These are phyloP conservation scores for Acephala macrosclerotiorum DNA, from an alignment of 2,329 filamentous ascomycete species.

Conservation along the genomic window DNA sequence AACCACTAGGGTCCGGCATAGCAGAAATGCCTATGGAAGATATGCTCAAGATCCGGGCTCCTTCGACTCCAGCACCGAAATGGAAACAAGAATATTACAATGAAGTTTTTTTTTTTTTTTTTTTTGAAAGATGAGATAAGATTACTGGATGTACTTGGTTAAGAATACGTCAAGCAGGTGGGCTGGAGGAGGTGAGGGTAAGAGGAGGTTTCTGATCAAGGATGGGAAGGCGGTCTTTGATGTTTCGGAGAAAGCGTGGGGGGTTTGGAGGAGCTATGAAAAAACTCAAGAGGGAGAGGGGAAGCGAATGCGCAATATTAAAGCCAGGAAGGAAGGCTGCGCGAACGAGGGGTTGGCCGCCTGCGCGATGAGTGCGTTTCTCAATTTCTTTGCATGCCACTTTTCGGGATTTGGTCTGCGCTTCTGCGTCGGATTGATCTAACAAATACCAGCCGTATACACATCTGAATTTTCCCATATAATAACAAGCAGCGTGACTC, in stretches of 20 bases:
- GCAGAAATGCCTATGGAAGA: constrained; percentile 11
- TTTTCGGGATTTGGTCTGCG: neutral
- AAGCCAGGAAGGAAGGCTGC: neutral
- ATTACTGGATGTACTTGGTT: constrained; percentile 22
- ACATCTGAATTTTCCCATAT: neutral
- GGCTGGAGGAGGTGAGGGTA: constrained; percentile 13
- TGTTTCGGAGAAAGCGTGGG: constrained; percentile 22
- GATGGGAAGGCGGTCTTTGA: constrained; percentile 22
- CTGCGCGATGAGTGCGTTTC: too few relatives aligned
- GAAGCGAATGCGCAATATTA: neutral
- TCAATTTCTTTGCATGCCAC: neutral
- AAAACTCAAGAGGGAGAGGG: constrained; percentile 8
- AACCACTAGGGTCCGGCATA: neutral
- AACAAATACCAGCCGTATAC: too few relatives aligned
- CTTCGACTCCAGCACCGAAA: constrained; percentile 11
- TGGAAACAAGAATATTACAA: constrained; percentile 27
- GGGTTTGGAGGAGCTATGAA: constrained; percentile 27
- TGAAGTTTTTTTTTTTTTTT: constrained; percentile 30
- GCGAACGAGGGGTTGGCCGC: too few relatives aligned
- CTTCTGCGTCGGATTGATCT: too few relatives aligned
- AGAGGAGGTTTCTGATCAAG: constrained; percentile 24
- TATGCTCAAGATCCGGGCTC: constrained; percentile 10
- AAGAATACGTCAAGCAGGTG: constrained; percentile 23
- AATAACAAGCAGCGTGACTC: neutral
- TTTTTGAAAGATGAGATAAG: neutral